A percentile compares a stretch with the other conserved stretches of the same genome.
phyloP scores from a whole-genome alignment of 306 rosid genomes.

The Glycyrrhiza uralensis region DNA sequence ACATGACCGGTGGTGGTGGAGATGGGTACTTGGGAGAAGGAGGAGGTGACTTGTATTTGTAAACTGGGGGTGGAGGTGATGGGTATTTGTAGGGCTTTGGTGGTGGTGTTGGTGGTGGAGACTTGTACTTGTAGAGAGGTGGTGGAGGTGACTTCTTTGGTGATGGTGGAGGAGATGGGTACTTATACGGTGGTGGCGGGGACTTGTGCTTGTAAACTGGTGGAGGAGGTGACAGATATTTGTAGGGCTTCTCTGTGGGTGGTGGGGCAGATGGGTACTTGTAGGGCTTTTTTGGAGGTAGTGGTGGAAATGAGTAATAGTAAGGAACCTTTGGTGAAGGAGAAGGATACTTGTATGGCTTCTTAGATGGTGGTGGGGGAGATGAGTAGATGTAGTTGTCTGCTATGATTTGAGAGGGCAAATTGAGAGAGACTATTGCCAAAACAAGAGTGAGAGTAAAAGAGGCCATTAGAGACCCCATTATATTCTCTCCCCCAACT shows the following conservation, averaged over 20 bases:
- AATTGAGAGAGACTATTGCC: conserved; percentile 38
- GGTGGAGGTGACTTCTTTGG: neutral
- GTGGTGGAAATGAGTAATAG: neutral
- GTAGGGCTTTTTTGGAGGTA: neutral
- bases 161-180: neutral
- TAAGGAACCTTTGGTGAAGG: neutral
- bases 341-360: neutral
- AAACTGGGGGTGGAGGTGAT: conserved; percentile 3
- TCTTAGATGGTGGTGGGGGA: conserved; percentile 36
- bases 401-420: conserved; percentile 22
- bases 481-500: conserved; percentile 22
- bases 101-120: conserved; percentile 10
- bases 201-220: neutral
- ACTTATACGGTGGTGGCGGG: neutral
- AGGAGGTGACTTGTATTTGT: neutral
- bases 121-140: neutral
- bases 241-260: neutral
- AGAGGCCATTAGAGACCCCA: conserved; percentile 52
- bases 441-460: conserved; percentile 38
- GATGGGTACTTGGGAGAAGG: neutral
- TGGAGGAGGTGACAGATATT: neutral
- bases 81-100: conserved; percentile 1
- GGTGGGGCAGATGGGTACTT: neutral
- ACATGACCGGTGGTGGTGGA: neutral
- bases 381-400: conserved; percentile 50